These are phyloP conservation scores for Seiridium cupressi DNA, from an alignment of 2,329 filamentous ascomycete species.

Conservation along the genomic window DNA sequence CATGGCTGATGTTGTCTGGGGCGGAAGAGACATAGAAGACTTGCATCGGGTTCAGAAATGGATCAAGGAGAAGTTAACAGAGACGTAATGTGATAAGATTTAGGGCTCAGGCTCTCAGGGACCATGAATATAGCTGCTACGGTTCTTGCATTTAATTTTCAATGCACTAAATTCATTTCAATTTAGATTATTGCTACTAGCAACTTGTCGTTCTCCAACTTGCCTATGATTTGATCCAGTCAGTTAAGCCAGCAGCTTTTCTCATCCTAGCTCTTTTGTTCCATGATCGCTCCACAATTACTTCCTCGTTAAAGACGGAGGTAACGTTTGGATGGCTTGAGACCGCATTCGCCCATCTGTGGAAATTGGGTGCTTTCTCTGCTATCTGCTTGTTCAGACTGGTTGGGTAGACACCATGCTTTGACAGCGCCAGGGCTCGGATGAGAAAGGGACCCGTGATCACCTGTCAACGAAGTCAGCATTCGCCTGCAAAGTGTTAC, in stretches of 20 bases:
- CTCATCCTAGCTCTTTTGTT: constrained; percentile 11
- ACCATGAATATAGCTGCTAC: neutral
- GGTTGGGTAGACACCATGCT: constrained; percentile 9
- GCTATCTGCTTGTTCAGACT: constrained; percentile 6
- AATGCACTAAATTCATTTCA: neutral
- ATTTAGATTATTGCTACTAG: neutral
- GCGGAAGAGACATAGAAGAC: constrained; percentile 13
- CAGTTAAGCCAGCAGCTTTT: constrained; percentile 5
- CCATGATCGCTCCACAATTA: constrained; percentile 10
- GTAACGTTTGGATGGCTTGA: constrained; percentile 9
- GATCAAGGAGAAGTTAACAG: constrained; percentile 6
- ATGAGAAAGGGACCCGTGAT: constrained; percentile 11
- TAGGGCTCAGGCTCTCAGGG: too few species aligned
- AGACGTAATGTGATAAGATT: neutral
- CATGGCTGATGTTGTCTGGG: constrained; percentile 22
- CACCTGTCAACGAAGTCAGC: neutral
- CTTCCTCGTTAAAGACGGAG: constrained; percentile 11
- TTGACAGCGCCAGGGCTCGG: constrained; percentile 10
- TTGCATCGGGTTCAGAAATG: constrained; percentile 11
- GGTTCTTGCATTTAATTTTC: too few species aligned
- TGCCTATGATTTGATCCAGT: neutral
- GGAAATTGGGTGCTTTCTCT: constrained; percentile 10
- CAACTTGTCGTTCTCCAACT: neutral
- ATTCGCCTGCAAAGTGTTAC: neutral
- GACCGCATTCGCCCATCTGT: constrained; percentile 12